These are phyloP conservation scores for Fusarium sp. DNA, from an alignment of 2,329 filamentous ascomycete species.

Conservation along the genomic window DNA sequence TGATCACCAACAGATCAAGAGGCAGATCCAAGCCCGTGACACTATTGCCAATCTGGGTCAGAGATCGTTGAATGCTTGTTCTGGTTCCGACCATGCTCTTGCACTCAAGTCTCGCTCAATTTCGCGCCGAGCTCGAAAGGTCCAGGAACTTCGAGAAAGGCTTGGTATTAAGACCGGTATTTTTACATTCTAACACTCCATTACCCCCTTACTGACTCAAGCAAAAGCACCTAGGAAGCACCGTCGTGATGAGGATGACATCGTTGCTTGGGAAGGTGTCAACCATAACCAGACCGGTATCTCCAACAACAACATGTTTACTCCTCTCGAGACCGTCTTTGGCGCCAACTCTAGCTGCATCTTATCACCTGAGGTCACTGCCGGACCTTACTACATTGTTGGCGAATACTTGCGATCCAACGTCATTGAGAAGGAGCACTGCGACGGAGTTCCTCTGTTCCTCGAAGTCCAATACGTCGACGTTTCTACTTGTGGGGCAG, in stretches of 20 bases:
- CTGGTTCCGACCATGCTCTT: background rate
- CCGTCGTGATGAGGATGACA: constrained; percentile 4
- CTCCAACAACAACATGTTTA: background rate
- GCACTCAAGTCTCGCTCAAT: constrained; percentile 8
- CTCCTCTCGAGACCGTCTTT: constrained; percentile 8
- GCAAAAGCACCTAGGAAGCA: constrained; percentile 2
- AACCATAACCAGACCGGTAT: constrained; percentile 12
- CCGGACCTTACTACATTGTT: constrained; percentile 2
- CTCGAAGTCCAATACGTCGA: constrained; percentile 23
- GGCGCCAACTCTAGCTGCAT: constrained; percentile 18
- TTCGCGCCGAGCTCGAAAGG: constrained; percentile 6
- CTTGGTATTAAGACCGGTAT: constrained; percentile 11
- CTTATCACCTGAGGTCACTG: background rate
- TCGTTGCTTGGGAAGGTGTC: background rate
- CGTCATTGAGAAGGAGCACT: constrained; percentile 5
- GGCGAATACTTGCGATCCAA: constrained; percentile 17
- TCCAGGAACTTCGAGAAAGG: constrained; percentile 4
- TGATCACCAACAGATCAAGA: constrained; percentile 16
- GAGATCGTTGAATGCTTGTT: background rate
- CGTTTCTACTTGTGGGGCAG: background rate
- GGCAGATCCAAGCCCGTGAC: constrained; percentile 11
- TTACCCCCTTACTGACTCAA: accelerated
- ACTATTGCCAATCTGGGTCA: constrained; percentile 3
- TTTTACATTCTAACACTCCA: accelerated
- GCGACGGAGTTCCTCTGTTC: constrained; percentile 7